These are phyloP conservation scores for Anacardium occidentale DNA, from an alignment of 345 rosid genomes.

Conservation along the genomic window DNA sequence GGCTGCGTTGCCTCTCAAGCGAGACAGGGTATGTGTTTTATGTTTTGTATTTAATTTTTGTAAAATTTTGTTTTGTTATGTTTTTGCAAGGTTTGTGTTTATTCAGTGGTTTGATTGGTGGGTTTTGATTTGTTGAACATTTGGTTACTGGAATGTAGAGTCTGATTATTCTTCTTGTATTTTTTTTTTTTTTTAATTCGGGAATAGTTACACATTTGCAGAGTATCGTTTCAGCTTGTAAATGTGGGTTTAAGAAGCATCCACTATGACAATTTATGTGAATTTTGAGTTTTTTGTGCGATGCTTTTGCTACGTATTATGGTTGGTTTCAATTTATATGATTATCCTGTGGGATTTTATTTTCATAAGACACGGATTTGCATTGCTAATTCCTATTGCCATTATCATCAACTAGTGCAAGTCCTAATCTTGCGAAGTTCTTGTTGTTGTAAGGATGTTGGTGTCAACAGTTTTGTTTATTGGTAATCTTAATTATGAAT, in stretches of 20 bases:
- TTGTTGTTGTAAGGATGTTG: too few species aligned
- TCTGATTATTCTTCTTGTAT: background rate
- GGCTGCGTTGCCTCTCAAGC: slow-evolving; percentile 78
- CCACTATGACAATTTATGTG: background rate
- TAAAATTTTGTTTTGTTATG: background rate
- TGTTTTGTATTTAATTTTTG: background rate
- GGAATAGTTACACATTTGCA: background rate
- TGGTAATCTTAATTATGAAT: background rate
- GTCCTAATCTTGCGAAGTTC: too few species aligned
- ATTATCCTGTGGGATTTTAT: background rate
- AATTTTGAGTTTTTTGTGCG: background rate
- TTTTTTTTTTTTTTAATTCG: background rate
- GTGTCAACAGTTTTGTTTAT: background rate
- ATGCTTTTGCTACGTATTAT: background rate
- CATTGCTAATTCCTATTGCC: too few species aligned
- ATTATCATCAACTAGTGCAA: too few species aligned
- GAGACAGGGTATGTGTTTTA: slow-evolving; percentile 65
- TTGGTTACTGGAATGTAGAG: background rate
- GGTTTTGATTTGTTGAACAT: slow-evolving; percentile 15
- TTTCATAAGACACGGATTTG: background rate
- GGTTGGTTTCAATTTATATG: background rate
- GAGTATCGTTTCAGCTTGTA: background rate
- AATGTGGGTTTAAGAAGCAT: background rate
- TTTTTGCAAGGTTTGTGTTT: too few species aligned
- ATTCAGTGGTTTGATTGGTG: slow-evolving; percentile 11